A percentile compares a stretch with the other conserved stretches of the same genome.
Evolutionary conservation across 2,329 filamentous ascomycete species (phyloP).

Genomic region (Triangularia setosa): DNA sequence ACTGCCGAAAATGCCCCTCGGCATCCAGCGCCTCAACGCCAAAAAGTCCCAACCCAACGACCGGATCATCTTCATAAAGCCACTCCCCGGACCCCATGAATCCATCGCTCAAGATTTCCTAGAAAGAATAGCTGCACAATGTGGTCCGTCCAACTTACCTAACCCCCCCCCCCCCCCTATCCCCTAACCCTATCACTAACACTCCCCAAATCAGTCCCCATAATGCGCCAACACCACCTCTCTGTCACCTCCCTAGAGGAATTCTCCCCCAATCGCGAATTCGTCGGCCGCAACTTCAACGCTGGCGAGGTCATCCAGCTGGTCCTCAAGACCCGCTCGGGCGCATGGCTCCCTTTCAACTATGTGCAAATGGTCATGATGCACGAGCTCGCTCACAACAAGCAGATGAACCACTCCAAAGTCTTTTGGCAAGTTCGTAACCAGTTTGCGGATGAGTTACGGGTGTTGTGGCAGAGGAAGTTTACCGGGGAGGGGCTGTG

Average conservation of each 20-base stretch:
- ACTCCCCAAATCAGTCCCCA: slow-evolving; percentile 46
- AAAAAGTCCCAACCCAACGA: slow-evolving; percentile 70
- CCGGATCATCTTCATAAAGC: slow-evolving; percentile 81
- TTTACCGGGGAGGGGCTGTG: slow-evolving; percentile 83
- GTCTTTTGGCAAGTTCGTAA: slow-evolving; percentile 80
- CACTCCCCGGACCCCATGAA: slow-evolving; percentile 62
- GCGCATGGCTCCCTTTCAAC: slow-evolving; percentile 73
- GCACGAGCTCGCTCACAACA: slow-evolving; percentile 84
- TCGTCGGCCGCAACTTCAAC: slow-evolving; percentile 87
- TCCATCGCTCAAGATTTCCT: slow-evolving; percentile 65
- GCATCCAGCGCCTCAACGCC: slow-evolving; percentile 75
- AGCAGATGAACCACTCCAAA: slow-evolving; percentile 84
- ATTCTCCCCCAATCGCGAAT: slow-evolving; percentile 75
- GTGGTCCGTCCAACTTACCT: slow-evolving; percentile 45
- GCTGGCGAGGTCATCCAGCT: slow-evolving; percentile 83
- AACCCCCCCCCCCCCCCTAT: neutral
- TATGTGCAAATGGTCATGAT: slow-evolving; percentile 96
- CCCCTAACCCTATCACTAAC: neutral
- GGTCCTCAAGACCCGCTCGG: slow-evolving; percentile 65
- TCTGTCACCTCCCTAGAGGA: slow-evolving; percentile 72
- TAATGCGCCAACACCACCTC: slow-evolving; percentile 64
- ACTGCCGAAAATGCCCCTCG: slow-evolving; percentile 62
- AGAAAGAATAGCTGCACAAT: slow-evolving; percentile 76
- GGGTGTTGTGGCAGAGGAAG: slow-evolving; percentile 61
- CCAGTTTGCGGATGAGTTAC: slow-evolving; percentile 67